Evolutionary conservation across 2,329 filamentous ascomycete genomes (phyloP).

Genomic region (Calonectria hongkongensis): DNA sequence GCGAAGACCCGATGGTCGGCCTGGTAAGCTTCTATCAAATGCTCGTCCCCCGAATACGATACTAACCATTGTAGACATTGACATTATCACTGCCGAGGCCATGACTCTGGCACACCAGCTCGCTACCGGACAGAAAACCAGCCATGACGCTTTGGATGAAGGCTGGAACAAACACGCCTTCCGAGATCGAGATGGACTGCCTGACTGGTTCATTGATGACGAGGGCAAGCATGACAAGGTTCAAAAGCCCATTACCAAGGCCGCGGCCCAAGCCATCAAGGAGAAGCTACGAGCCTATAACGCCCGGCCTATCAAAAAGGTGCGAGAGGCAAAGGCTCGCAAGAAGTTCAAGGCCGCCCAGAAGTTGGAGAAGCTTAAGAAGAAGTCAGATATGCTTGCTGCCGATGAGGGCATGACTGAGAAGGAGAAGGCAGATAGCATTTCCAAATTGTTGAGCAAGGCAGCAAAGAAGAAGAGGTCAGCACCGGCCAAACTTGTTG

Average conservation of each 20-base stretch:
- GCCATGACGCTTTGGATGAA: conserved; percentile 88
- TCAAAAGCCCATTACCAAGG: conserved; percentile 92
- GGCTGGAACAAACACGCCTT: conserved; percentile 95
- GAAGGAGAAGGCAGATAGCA: conserved; percentile 93
- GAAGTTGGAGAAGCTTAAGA: conserved; percentile 93
- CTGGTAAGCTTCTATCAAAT: conserved; percentile 66
- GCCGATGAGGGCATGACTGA: conserved; percentile 95
- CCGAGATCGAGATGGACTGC: conserved; percentile 92
- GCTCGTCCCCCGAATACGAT: neutral
- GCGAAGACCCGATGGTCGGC: conserved; percentile 77
- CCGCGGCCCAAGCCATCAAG: conserved; percentile 92
- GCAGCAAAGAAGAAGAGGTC: conserved; percentile 91
- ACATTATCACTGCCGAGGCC: conserved; percentile 99
- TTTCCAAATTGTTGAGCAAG: conserved; percentile 86
- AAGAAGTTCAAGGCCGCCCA: conserved; percentile 98
- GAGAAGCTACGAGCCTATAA: conserved; percentile 95
- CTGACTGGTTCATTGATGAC: conserved; percentile 98
- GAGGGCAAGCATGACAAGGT: conserved; percentile 88
- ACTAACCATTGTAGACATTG: conserved; percentile 78
- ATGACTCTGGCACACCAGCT: conserved; percentile 98
- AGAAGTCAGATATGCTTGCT: conserved; percentile 93
- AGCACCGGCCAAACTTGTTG: conserved; percentile 89
- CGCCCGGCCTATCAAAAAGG: conserved; percentile 98
- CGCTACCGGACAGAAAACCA: conserved; percentile 88
- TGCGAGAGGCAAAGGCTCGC: conserved; percentile 94